A percentile compares a stretch with the other conserved stretches of the same genome.
Conservation (phyloP, 768 basidiomycete genomes). For the Russula sp. region DNA sequence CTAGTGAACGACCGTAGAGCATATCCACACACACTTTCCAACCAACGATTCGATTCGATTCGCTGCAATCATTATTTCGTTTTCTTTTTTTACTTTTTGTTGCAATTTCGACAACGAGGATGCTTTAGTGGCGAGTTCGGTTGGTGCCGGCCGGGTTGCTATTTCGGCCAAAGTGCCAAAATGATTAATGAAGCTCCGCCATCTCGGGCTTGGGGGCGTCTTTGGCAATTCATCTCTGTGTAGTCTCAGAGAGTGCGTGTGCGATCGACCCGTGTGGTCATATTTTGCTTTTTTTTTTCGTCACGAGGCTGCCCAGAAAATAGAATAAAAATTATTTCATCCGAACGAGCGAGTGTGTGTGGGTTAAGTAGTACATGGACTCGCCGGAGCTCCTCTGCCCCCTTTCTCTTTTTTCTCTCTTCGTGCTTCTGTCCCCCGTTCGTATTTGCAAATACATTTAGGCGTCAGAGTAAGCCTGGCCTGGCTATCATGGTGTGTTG, state of each 20-base stretch:
- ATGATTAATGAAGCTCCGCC: conserved; percentile 14
- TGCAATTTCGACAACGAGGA: not conserved
- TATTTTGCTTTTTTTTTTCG: not conserved
- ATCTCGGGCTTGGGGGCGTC: conserved; percentile 1
- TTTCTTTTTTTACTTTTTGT: not conserved
- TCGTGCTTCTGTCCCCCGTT: not conserved
- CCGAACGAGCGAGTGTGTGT: not conserved
- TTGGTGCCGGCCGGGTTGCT: not conserved
- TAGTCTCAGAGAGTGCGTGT: not conserved
- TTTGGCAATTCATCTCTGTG: not conserved
- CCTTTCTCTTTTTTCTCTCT: not conserved
- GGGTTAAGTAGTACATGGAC: too few species aligned
- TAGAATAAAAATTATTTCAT: not conserved
- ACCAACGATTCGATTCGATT: too few species aligned
- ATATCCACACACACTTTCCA: not conserved
- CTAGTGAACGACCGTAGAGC: not conserved
- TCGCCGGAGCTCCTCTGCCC: not conserved
- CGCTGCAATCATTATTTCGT: not conserved
- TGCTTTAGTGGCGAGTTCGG: not conserved
- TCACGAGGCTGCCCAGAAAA: not conserved
- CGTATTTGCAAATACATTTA: conserved; percentile 14
- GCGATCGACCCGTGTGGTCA: not conserved
- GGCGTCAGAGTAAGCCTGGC: conserved; percentile 4
- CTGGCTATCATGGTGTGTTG: not conserved
- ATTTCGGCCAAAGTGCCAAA: not conserved